Evolutionary conservation across 148 eudicot species (phyloP), one percentile per base, ranked within the genome.

Genomic region (Hydrangea macrophylla): DNA sequence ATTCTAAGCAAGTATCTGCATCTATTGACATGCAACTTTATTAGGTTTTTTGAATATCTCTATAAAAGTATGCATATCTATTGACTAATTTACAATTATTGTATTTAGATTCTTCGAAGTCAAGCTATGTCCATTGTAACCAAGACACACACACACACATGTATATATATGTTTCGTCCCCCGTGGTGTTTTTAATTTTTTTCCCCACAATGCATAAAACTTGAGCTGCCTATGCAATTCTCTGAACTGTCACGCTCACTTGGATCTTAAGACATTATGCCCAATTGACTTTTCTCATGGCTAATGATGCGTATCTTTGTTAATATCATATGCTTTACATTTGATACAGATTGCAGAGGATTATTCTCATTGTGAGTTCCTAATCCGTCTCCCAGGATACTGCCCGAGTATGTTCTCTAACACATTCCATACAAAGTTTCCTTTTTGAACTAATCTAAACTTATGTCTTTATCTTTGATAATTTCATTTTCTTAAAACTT

Each of bases 321-420:
- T 17, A 20, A 6, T 24, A 24, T 25, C n/a, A 6, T 69, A 24
- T 31, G 36, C 1, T 24, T 64, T 27, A 40, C 58, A 15, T 58
- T 45, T 40, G 26, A 64, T 79, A 66, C 84, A 94, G 98, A 94
- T 94, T 68, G 97, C 99, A 22, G 99, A 94, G 77, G 99, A 94
- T 73, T 90, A 94, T 80, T 94, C 97, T 74, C 97, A 94, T 67
- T 83, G 96, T 54, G 97, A 90, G 76, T 90, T 94, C 80, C 87
- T 94, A 40, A 94, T 94, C 60, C 97, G 99, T 23, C 96, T 94
- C 30, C 99, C 99, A 24, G 99, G 99, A 81, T 94, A 94, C 83
- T 94, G 97, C 74, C 99, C 99, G 80, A 94, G 99, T 94, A 83
- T 78, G 81, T 80, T 55, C 26, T 55, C 39, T 44, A 70, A 59